Evolutionary conservation across 768 basidiomycete genomes (phyloP).

Genomic region (Candolleomyces eurysporus): DNA sequence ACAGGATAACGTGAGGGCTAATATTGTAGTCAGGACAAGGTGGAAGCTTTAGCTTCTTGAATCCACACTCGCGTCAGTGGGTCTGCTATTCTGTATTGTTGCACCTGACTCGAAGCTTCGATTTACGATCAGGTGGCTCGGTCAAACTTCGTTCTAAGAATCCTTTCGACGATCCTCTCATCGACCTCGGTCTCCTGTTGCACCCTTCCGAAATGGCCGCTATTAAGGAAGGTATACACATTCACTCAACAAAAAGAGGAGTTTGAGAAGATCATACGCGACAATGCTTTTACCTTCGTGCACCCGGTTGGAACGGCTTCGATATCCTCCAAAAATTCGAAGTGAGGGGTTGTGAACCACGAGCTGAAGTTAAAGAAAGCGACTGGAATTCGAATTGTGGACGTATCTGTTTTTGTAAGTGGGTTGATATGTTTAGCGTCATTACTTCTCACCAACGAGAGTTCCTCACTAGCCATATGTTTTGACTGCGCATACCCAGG

Average conservation of each 20-base stretch:
- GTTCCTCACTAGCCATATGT: slow-evolving; percentile 1
- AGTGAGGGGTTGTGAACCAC: slow-evolving; percentile 34
- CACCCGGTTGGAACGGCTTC: slow-evolving; percentile 33
- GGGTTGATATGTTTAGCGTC: neutral
- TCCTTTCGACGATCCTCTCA: slow-evolving; percentile 8
- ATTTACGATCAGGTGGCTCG: slow-evolving; percentile 5
- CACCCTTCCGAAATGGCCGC: slow-evolving; percentile 9
- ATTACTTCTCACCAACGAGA: too few species aligned
- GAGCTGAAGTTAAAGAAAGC: slow-evolving; percentile 35
- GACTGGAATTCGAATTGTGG: slow-evolving; percentile 33
- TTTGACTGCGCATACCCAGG: slow-evolving; percentile 11
- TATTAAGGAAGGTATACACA: slow-evolving; percentile 10
- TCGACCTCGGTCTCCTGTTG: slow-evolving; percentile 7
- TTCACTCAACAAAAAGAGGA: slow-evolving; percentile 6
- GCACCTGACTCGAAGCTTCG: neutral
- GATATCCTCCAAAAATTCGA: slow-evolving; percentile 25
- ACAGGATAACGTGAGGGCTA: neutral
- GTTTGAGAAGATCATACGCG: slow-evolving; percentile 17
- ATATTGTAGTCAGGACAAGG: too few species aligned
- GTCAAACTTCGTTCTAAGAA: neutral
- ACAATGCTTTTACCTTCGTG: slow-evolving; percentile 16
- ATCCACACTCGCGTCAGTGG: neutral
- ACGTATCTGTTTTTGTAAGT: slow-evolving; percentile 34
- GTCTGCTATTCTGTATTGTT: neutral
- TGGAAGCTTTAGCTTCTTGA: too few species aligned